These are phyloP conservation scores for Candida smagusa DNA, from an alignment of 1,139 yeast genomes.

Conservation along the genomic window DNA sequence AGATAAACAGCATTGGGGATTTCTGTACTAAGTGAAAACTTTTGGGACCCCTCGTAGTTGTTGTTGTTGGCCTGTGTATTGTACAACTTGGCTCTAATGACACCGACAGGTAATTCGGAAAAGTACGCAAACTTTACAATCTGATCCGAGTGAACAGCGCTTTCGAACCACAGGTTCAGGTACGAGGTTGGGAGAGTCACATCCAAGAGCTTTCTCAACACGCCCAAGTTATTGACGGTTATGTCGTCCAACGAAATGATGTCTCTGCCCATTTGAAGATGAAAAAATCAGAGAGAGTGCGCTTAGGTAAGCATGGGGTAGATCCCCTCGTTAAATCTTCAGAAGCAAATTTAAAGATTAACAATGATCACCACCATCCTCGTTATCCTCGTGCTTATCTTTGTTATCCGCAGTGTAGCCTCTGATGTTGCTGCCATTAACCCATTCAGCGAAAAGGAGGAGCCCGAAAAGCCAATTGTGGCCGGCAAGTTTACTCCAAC, in stretches of 20 bases:
- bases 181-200: conserved; percentile 41
- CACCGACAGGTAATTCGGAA: conserved; percentile 72
- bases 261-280: conserved; percentile 25
- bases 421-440: conserved; percentile 18
- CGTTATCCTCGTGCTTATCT: conserved; percentile 16
- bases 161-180: conserved; percentile 44
- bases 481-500: conserved; percentile 80
- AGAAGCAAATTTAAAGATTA: background rate
- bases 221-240: conserved; percentile 53
- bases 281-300: background rate
- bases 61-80: conserved; percentile 24
- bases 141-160: conserved; percentile 32
- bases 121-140: conserved; percentile 48
- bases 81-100: conserved; percentile 51
- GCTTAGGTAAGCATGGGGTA: background rate
- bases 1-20: conserved; percentile 56
- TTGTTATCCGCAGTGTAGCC: conserved; percentile 17
- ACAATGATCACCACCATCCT: conserved; percentile 19
- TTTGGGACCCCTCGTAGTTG: conserved; percentile 23
- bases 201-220: conserved; percentile 48
- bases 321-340: background rate
- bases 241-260: conserved; percentile 52
- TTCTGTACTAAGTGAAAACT: conserved; percentile 23
- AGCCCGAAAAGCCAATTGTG: conserved; percentile 54
- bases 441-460: conserved; percentile 17